Conservation (phyloP, 371 early-diverging fungal species). For the Mucor plumbeus region DNA sequence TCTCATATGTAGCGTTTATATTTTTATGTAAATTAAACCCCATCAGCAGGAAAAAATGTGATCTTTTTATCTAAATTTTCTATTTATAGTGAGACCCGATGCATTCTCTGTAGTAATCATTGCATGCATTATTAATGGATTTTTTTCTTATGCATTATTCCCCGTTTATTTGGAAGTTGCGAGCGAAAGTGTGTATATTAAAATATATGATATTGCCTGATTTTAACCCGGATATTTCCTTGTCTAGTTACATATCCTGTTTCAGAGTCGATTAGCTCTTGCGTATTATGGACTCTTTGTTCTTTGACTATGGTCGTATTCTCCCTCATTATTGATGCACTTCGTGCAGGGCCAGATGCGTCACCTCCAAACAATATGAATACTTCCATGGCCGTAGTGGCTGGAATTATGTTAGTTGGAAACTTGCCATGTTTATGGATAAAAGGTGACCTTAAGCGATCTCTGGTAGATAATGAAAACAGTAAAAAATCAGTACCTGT, state of each 20-base stretch:
- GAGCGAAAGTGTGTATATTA: slow-evolving; percentile 36
- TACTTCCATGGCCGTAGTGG: slow-evolving; percentile 29
- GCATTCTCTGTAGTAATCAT: slow-evolving; percentile 29
- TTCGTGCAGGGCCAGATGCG: slow-evolving; percentile 43
- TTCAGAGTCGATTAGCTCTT: slow-evolving; percentile 41
- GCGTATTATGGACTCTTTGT: slow-evolving; percentile 33
- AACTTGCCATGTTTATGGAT: slow-evolving; percentile 43
- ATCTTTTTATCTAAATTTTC: neutral
- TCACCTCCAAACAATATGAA: slow-evolving; percentile 45
- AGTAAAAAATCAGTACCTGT: neutral
- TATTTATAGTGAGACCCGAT: slow-evolving; percentile 35
- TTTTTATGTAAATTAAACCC: slow-evolving; percentile 35
- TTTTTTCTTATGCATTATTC: slow-evolving; percentile 41
- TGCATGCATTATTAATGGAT: slow-evolving; percentile 33
- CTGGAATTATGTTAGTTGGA: slow-evolving; percentile 28
- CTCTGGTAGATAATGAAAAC: slow-evolving; percentile 10
- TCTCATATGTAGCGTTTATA: slow-evolving; percentile 33
- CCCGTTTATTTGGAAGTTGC: slow-evolving; percentile 43
- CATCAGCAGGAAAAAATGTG: neutral
- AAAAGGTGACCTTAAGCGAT: slow-evolving; percentile 42
- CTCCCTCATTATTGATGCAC: slow-evolving; percentile 32
- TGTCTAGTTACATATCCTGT: slow-evolving; percentile 42
- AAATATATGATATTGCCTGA: neutral
- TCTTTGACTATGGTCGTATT: slow-evolving; percentile 36
- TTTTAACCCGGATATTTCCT: neutral